phyloP scores from a whole-genome alignment of 768 basidiomycete species.

The Leccinum truebloodii region DNA sequence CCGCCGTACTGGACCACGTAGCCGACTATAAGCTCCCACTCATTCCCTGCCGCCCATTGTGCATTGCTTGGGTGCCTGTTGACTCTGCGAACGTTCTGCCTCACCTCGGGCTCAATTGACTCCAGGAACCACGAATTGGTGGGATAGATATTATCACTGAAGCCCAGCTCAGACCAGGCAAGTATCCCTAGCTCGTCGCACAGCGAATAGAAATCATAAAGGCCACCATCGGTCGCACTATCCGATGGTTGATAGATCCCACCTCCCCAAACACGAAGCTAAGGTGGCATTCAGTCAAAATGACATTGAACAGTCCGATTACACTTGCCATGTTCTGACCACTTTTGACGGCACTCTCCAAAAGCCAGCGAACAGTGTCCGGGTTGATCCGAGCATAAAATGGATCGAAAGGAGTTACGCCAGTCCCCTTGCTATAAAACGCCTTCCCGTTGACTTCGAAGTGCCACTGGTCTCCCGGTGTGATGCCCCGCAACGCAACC shows the following conservation, averaged over 20 bases:
- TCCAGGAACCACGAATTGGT: slow-evolving; percentile 54
- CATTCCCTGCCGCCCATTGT: slow-evolving; percentile 59
- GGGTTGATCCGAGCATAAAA: slow-evolving; percentile 55
- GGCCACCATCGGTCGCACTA: slow-evolving; percentile 40
- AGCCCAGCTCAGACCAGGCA: slow-evolving; percentile 52
- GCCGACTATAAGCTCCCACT: slow-evolving; percentile 43
- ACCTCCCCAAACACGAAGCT: slow-evolving; percentile 64
- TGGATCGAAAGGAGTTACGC: slow-evolving; percentile 61
- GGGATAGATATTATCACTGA: slow-evolving; percentile 54
- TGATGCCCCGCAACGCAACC: slow-evolving; percentile 47
- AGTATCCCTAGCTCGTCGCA: slow-evolving; percentile 64
- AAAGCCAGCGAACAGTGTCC: slow-evolving; percentile 53
- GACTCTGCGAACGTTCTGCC: slow-evolving; percentile 48
- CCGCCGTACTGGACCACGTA: neutral
- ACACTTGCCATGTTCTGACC: slow-evolving; percentile 59
- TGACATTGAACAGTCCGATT: neutral
- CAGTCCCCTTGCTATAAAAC: slow-evolving; percentile 56
- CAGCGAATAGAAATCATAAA: slow-evolving; percentile 56
- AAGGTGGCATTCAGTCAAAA: neutral
- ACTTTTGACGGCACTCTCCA: slow-evolving; percentile 53
- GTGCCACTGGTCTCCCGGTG: slow-evolving; percentile 61
- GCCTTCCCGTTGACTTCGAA: slow-evolving; percentile 59
- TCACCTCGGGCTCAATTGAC: slow-evolving; percentile 53
- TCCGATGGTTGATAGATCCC: slow-evolving; percentile 53
- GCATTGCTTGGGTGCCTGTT: slow-evolving; percentile 58